phyloP scores from a whole-genome alignment of 345 rosid species.

The Carallia pectinifolia region DNA sequence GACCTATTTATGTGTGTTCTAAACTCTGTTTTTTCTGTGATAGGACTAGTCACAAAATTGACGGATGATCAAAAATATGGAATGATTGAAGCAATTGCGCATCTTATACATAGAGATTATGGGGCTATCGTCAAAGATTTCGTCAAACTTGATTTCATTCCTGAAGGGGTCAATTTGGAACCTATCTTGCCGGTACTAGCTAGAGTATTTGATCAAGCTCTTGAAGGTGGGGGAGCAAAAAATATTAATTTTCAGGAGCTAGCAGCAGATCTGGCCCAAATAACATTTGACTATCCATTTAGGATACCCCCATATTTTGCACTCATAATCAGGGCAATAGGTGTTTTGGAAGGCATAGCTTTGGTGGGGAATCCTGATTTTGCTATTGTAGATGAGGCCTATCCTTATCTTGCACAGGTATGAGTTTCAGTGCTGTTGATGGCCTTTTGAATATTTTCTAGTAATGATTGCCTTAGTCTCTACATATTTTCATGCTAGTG shows the following conservation, averaged over 20 bases:
- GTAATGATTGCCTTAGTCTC: background rate
- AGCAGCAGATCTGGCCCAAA: constrained; percentile 94
- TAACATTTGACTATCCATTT: constrained; percentile 96
- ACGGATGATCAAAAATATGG: constrained; percentile 98
- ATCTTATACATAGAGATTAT: constrained; percentile 92
- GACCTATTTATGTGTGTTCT: constrained; percentile 13
- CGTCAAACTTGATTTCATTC: constrained; percentile 89
- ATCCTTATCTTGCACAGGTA: constrained; percentile 97
- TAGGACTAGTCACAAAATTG: constrained; percentile 89
- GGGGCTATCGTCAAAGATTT: constrained; percentile 87
- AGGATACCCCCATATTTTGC: constrained; percentile 98
- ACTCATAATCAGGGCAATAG: constrained; percentile 91
- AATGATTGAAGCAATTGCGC: constrained; percentile 98
- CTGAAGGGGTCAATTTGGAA: constrained; percentile 92
- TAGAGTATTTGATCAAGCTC: constrained; percentile 98
- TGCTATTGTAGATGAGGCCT: constrained; percentile 95
- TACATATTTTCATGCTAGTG: background rate
- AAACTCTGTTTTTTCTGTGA: constrained; percentile 17
- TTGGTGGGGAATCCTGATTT: constrained; percentile 92
- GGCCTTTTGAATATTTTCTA: background rate
- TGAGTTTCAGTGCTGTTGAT: constrained; percentile 7
- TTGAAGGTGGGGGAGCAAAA: constrained; percentile 98
- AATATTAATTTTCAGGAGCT: constrained; percentile 89
- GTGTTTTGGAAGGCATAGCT: constrained; percentile 95
- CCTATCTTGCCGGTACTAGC: constrained; percentile 94